Evolutionary conservation across 1,139 yeast genomes (phyloP), one percentile per base, ranked within the genome.

Genomic region (Pneumocystis wakefieldiae): DNA sequence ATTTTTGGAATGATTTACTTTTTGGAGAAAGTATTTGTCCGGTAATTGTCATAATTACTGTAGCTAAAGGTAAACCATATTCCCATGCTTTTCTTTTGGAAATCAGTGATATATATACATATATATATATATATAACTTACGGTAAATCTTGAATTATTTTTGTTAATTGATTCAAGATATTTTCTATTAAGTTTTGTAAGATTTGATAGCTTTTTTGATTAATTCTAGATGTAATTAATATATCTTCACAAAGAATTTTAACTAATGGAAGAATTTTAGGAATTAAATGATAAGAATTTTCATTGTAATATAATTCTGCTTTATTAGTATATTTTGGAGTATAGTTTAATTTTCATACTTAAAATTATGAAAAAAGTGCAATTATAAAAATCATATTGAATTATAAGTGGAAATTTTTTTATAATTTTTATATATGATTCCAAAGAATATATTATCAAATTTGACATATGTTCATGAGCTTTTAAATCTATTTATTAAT

Each of bases 391-490:
- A 70, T 90, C 97, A 19, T 77, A 74, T 68, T 82, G 82, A 62
- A 87, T 87, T 36, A 86, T 78, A 24, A 78, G 81, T 0, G 94
- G 91, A 68, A 90, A 83, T 42, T 75, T 76, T 14, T 78, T 77
- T 38, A 84, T 79, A 84, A 87, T 85, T 10, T 77, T 80, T 15
- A 83, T 82, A 48, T 48, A 48, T 48, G 55, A 48, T 48, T 48
- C 55, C 24, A 88, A 76, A 5, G 79, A 77, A n/a, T 76, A 38
- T 10, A 64, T 37, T 41, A 62, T 76, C 65, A 87, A 77, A 1
- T 83, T 77, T 57, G 78, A 79, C 67, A 80, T 82, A 17, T 71
- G 68, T 58, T 75, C 67, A 83, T 71, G n/a, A 83, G 71, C 12
- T 74, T 67, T 41, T 81, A 69, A 73, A 81, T 76, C 69, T 68